A percentile compares a stretch with the other conserved stretches of the same genome.
phyloP scores from a whole-genome alignment of 2,329 filamentous ascomycete genomes.

The Aureobasidium sp. region DNA sequence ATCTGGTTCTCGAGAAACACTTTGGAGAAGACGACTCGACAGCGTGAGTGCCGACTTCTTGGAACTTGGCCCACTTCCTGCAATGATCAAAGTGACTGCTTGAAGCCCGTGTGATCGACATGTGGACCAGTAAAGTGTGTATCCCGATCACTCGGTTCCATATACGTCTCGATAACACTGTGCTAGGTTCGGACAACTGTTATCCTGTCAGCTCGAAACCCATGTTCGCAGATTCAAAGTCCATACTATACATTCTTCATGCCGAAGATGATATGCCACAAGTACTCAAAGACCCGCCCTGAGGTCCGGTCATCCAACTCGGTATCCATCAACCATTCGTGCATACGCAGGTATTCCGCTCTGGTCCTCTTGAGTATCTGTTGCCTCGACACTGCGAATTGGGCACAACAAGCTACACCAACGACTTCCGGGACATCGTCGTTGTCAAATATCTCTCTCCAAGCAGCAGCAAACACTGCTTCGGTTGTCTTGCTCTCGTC shows the following conservation, averaged over 20 bases:
- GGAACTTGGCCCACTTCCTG: too few species aligned
- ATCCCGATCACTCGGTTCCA: background rate
- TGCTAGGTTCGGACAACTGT: background rate
- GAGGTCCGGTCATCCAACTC: slow-evolving; percentile 39
- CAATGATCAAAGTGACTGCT: too few species aligned
- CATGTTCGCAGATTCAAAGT: too few species aligned
- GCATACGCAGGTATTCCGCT: slow-evolving; percentile 47
- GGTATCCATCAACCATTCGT: slow-evolving; percentile 53
- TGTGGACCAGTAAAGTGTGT: background rate
- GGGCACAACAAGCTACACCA: slow-evolving; percentile 31
- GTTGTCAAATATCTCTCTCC: slow-evolving; percentile 18
- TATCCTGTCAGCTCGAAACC: background rate
- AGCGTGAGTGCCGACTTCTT: too few species aligned
- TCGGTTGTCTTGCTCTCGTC: slow-evolving; percentile 17
- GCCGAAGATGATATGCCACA: slow-evolving; percentile 44
- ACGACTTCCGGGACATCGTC: slow-evolving; percentile 20
- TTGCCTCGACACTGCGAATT: slow-evolving; percentile 52
- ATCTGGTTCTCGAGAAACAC: too few species aligned
- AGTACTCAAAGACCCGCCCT: slow-evolving; percentile 54
- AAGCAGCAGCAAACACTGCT: slow-evolving; percentile 8
- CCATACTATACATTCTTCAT: slow-evolving; percentile 7
- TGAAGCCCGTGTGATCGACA: background rate
- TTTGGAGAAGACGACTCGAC: too few species aligned
- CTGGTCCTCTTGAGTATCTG: slow-evolving; percentile 41
- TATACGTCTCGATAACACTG: slow-evolving; percentile 12